Conservation (phyloP, 208 protist species). For the Crithidia thermophila region DNA sequence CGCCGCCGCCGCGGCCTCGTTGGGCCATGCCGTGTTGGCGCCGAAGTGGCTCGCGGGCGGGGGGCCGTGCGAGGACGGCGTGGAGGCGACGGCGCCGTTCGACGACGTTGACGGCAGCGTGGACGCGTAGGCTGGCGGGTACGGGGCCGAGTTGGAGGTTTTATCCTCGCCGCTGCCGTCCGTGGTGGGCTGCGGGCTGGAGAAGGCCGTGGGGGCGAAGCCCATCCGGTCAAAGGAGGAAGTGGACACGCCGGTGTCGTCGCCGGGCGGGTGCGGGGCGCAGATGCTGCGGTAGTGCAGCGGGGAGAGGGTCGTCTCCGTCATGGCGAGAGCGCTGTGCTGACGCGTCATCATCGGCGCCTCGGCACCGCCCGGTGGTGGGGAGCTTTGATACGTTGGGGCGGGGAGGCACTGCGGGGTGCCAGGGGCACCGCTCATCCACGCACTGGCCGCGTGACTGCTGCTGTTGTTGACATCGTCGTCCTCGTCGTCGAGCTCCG, state of each 20-base stretch:
- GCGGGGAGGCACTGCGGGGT: neutral
- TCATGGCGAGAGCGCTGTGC: slow-evolving; percentile 6
- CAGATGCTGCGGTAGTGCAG: slow-evolving; percentile 27
- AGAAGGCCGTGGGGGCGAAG: neutral
- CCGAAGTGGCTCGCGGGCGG: too few relatives aligned
- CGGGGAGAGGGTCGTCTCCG: slow-evolving; percentile 28
- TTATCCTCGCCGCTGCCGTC: slow-evolving; percentile 1
- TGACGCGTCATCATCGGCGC: too few relatives aligned
- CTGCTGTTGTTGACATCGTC: neutral
- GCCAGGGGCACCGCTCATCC: neutral
- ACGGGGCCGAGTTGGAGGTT: neutral
- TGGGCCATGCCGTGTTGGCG: too few relatives aligned
- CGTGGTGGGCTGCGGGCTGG: neutral
- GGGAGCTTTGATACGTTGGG: neutral
- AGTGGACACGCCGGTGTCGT: neutral
- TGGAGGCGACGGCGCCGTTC: neutral
- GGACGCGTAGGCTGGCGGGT: neutral
- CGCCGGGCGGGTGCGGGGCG: slow-evolving; percentile 1
- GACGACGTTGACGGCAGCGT: neutral
- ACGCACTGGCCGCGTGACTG: neutral
- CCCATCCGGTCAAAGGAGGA: neutral
- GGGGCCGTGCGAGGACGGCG: neutral
- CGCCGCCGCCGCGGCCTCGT: too few relatives aligned
- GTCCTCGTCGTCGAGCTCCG: slow-evolving; percentile 37
- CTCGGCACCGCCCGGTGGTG: neutral